Evolutionary conservation across 148 eudicot genomes (phyloP), one percentile per base, ranked within the genome.

Genomic region (Diospyros lotus): DNA sequence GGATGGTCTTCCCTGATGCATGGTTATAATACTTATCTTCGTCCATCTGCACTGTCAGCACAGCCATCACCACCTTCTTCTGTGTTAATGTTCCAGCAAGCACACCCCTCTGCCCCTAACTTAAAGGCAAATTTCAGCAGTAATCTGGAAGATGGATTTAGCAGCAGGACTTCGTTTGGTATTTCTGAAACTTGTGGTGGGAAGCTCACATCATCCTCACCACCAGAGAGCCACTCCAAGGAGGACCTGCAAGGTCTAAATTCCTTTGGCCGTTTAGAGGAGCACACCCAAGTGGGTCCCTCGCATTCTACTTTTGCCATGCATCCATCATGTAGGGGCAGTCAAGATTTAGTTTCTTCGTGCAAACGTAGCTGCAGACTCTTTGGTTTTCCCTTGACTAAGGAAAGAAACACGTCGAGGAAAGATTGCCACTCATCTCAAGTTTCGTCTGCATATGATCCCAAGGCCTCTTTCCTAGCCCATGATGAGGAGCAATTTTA

Each of bases 341-440:
- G 72, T 69, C 73, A 66, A 39, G 87, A 81, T 42, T 75, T 77
- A 55, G 76, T 53, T 76, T 79, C 87, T 10, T 67, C 74, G 2
- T 85, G 84, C 68, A 87, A 92, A 75, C 77, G 77, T 43, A 84
- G 92, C 64, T 93, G 96, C 80, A 90, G 90, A 75, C 82, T 93
- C 68, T 93, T 93, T 59, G 98, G 98, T 2, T 90, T 89, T 83
- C 77, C 90, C 4, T 85, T 93, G 80, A 89, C 85, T 0, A 93
- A 87, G 58, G 96, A 83, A 13, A 87, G 83, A 48, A 77, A 43
- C 44, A 46, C 75, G 3, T 65, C 61, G 14, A 70, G 62, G 66
- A 71, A 75, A 38, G 82, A 74, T 75, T 76, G 51, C 42, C 39
- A 65, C 63, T 58, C 68, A 1, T 41, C 58, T 62, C 76, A 64